Conservation (phyloP, 192 early-diverging fungal genomes). For the Coemansia sp. region DNA sequence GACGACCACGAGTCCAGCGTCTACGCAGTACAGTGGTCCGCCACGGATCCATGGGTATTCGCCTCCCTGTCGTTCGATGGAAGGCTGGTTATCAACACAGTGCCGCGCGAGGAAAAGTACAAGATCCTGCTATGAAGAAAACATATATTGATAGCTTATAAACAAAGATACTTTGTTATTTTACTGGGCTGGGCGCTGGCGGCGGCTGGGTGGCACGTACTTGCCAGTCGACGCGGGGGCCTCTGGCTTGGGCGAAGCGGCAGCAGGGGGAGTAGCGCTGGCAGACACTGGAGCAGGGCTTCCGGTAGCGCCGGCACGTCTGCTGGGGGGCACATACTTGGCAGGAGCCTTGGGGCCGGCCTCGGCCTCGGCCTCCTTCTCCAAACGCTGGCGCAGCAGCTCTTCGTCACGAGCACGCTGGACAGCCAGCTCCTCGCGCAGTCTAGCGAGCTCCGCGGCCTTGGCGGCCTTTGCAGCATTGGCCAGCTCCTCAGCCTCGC, state of each 20-base stretch:
- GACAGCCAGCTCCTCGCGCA: slow-evolving; percentile 46
- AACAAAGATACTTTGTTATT: neutral
- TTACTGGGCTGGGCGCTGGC: slow-evolving; percentile 8
- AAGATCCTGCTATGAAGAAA: slow-evolving; percentile 64
- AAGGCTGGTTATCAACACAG: slow-evolving; percentile 86
- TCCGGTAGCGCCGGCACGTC: slow-evolving; percentile 14
- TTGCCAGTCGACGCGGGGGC: slow-evolving; percentile 6
- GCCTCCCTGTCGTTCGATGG: slow-evolving; percentile 93
- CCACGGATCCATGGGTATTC: slow-evolving; percentile 91
- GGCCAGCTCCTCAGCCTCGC: slow-evolving; percentile 29
- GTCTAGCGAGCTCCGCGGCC: slow-evolving; percentile 38
- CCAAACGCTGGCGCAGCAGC: slow-evolving; percentile 52
- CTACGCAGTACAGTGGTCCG: slow-evolving; percentile 87
- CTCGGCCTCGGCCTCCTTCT: slow-evolving; percentile 24
- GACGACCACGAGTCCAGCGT: slow-evolving; percentile 96
- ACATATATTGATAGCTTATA: neutral
- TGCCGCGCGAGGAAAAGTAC: slow-evolving; percentile 83
- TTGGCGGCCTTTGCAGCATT: slow-evolving; percentile 34
- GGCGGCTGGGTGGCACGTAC: slow-evolving; percentile 43
- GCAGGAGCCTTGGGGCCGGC: slow-evolving; percentile 8
- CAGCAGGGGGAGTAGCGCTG: slow-evolving; percentile 5
- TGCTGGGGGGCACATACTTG: slow-evolving; percentile 46
- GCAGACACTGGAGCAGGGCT: slow-evolving; percentile 12
- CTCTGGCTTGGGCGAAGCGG: neutral
- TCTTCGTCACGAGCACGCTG: slow-evolving; percentile 50